A percentile compares a stretch with the other conserved stretches of the same genome.
phyloP scores from a whole-genome alignment of 2,329 filamentous ascomycete species.

The Venturia asperata region DNA sequence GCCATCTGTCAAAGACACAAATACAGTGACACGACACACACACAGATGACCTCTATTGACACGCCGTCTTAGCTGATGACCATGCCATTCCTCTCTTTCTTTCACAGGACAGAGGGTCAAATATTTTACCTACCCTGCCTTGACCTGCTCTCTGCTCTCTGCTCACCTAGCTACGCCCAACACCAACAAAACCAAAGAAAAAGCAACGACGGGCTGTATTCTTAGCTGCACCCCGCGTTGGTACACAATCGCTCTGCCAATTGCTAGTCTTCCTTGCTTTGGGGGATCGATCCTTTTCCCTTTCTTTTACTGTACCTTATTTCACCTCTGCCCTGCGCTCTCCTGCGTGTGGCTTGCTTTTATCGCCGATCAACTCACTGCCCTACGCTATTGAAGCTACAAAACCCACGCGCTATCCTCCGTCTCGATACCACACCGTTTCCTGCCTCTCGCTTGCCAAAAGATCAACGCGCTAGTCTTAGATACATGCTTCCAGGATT shows the following conservation, averaged over 20 bases:
- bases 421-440: conserved; percentile 4
- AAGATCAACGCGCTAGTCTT: background rate
- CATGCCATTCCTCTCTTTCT: background rate
- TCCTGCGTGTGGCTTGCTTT: conserved; percentile 1
- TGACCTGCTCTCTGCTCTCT: background rate
- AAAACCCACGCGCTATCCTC: conserved; percentile 4
- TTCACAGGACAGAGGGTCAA: background rate
- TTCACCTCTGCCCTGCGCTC: background rate
- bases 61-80: background rate
- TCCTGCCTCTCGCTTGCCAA: background rate
- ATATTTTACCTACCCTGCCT: background rate
- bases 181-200: background rate
- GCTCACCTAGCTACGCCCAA: background rate
- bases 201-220: background rate
- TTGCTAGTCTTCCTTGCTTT: conserved; percentile 9
- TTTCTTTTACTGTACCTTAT: no score
- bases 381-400: background rate
- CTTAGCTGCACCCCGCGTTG: conserved; percentile 9
- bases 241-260: background rate
- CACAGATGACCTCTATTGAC: conserved; percentile 6
- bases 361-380: conserved; percentile 6
- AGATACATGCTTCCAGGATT: background rate
- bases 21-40: conserved; percentile 1
- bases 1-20: conserved; percentile 7
- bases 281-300: background rate